Base-by-base conservation (phyloP, 352 stramenopile genomes). In the Plasmopara viticola region DNA sequence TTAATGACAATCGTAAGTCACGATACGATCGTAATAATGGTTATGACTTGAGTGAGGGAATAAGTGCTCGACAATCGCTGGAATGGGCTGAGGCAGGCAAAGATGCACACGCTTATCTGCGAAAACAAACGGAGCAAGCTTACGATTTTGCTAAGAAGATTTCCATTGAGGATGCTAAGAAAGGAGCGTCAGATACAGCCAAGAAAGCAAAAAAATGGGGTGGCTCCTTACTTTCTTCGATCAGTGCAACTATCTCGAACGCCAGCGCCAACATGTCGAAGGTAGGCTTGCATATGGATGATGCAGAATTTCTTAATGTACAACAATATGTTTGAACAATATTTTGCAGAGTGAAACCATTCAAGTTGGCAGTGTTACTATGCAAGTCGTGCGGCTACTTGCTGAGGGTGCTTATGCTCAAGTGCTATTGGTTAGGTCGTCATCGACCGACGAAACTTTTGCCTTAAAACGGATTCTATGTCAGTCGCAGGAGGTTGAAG, bases 81-180 rank as follows among this genome's bases (percentile, higher is more conserved):
- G 62, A 72, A 48, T 75, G 64, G 63, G 29, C 43, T 1, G 76
- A 68, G 7, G 64, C 64, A 18, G 70, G 64, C 20, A 85, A 80
- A 48, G 72, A 82, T 35, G 68, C 72, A 34, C 74, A 82, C 35
- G 60, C 71, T 15, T 91, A 81, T 53, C 54, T 94, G 31, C 75
- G 79, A 25, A 94, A 94, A 51, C 83, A 91, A 48, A 94, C 74
- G 18, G 83, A 90, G 48, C 78, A 89, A 55, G 83, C 80, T 17
- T 89, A 90, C 56, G 83, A 90, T 47, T 91, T 94, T 64, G 83
- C 83, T 6, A 94, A 94, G 60, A 91, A 90, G 50, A 85, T 94
- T n/a, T 84, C 70, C 6, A 85, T 90, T 42, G 83, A 94, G 53
- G 83, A 94, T 57, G 81, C 79, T 4, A 91, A 90, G 55, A 90